A percentile compares a stretch with the other conserved stretches of the same genome.
These are phyloP conservation scores for Aquilaria malaccensis DNA, from an alignment of 345 rosid species.

Conservation along the genomic window DNA sequence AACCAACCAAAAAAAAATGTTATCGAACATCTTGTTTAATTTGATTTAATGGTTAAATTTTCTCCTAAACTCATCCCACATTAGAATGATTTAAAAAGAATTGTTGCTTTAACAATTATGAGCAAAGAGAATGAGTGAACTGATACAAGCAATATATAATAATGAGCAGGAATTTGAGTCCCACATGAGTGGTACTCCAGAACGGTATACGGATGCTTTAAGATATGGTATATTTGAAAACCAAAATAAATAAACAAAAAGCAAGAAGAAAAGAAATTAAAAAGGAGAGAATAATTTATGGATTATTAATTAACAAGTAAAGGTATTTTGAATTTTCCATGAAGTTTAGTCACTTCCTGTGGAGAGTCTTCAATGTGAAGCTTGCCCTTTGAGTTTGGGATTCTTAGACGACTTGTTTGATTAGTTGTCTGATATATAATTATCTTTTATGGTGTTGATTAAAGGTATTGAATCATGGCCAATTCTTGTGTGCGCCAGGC, in stretches of 20 bases:
- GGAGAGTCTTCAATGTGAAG: slow-evolving; percentile 32
- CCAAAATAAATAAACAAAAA: slow-evolving; percentile 14
- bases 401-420: slow-evolving; percentile 15
- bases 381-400: slow-evolving; percentile 14
- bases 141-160: background rate
- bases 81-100: too few relatives aligned
- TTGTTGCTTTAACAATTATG: too few relatives aligned
- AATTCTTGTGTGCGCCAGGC: too few relatives aligned
- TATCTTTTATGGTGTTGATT: background rate
- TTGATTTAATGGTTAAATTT: too few relatives aligned
- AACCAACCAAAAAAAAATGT: too few relatives aligned
- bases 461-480: too few relatives aligned
- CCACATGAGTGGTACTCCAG: slow-evolving; percentile 8
- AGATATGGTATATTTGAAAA: slow-evolving; percentile 21
- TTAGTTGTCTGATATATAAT: slow-evolving; percentile 5
- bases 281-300: too few relatives aligned
- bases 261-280: background rate
- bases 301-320: slow-evolving; percentile 10
- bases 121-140: too few relatives aligned
- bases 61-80: too few relatives aligned
- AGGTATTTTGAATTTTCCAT: slow-evolving; percentile 11
- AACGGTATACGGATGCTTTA: slow-evolving; percentile 19
- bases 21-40: too few relatives aligned
- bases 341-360: slow-evolving; percentile 32
- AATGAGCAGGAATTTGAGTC: slow-evolving; percentile 11